Base-by-base conservation (phyloP, 1,139 yeast species). In the Saccharomyces uvarum region DNA sequence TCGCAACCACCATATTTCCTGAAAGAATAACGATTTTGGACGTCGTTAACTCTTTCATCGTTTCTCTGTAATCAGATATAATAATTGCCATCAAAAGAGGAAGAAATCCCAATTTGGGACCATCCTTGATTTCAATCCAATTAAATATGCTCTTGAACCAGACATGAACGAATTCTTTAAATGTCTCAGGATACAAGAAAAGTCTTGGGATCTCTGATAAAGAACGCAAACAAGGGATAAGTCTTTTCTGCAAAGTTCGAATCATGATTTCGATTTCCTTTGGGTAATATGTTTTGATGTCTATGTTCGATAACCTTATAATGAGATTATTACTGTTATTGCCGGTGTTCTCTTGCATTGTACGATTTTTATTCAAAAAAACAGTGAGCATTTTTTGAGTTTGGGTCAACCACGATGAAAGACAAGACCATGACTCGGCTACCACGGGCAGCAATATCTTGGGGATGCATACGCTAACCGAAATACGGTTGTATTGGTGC, bases 91-190 rank as follows among this genome's bases (percentile, higher is more conserved):
- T 65, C 55, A 78, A 73, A 4, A 63, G 63, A 1, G 82, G 77
- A 52, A 80, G 66, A 59, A 80, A 79, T 24, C 59, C 60, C 47
- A 66, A 51, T 47, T 67, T 63, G 3, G 72, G 74, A 2, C 82
- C 84, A 62, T 82, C 87, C 62, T 82, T 82, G 56, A 79, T 77
- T 61, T 81, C 85, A 28, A 82, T 67, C 87, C 87, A 82, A 58
- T 80, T 81, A 54, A 80, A 72, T 2, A 80, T 74, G 60, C 81
- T 85, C 54, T 76, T 72, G 11, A 80, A 79, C 86, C 86, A 82
- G 53, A 77, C 76, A n/a, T 64, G 58, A 13, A 72, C 60, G 50
- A 69, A 66, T 7, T 63, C 60, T 11, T 59, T 58, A 24, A 60
- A 63, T 24, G 64, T 56, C 2, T 56, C 56, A 4, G 75, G 65